A percentile compares a stretch with the other conserved stretches of the same genome.
These are phyloP conservation scores for Pseudonectria foliicola DNA, from an alignment of 2,329 filamentous ascomycete genomes.

Conservation along the genomic window DNA sequence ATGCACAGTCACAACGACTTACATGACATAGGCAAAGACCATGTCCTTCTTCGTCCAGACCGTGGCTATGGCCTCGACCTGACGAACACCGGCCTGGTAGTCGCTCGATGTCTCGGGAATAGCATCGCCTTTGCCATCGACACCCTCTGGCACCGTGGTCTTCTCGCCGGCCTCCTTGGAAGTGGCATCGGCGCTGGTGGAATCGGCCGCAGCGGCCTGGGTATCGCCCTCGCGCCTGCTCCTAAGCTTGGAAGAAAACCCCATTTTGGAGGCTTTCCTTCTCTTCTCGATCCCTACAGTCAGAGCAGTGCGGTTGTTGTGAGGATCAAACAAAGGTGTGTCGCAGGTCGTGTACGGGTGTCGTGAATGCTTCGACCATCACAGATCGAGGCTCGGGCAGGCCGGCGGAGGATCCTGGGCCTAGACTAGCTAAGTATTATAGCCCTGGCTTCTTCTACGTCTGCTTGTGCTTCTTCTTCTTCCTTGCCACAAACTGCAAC, in stretches of 20 bases:
- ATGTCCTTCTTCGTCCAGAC: conserved; percentile 35
- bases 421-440: too few relatives aligned
- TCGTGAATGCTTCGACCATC: too few relatives aligned
- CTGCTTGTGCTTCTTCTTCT: too few relatives aligned
- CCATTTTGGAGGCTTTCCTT: conserved; percentile 1
- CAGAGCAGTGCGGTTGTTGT: too few relatives aligned
- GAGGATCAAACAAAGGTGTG: too few relatives aligned
- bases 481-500: too few relatives aligned
- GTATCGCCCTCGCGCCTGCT: conserved; percentile 2
- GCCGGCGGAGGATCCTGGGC: too few relatives aligned
- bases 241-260: conserved; percentile 2
- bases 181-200: background rate
- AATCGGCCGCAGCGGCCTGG: background rate
- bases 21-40: conserved; percentile 37
- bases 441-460: too few relatives aligned
- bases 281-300: too few relatives aligned
- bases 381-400: too few relatives aligned
- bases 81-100: conserved; percentile 38
- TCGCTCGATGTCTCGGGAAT: conserved; percentile 17
- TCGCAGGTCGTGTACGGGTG: too few relatives aligned
- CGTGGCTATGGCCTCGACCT: conserved; percentile 39
- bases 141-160: conserved; percentile 19
- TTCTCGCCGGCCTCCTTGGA: conserved; percentile 7
- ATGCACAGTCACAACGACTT: conserved; percentile 17
- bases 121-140: conserved; percentile 25